Base-by-base conservation (phyloP, 2,329 filamentous ascomycete species). In the Microthyrium microscopicum region DNA sequence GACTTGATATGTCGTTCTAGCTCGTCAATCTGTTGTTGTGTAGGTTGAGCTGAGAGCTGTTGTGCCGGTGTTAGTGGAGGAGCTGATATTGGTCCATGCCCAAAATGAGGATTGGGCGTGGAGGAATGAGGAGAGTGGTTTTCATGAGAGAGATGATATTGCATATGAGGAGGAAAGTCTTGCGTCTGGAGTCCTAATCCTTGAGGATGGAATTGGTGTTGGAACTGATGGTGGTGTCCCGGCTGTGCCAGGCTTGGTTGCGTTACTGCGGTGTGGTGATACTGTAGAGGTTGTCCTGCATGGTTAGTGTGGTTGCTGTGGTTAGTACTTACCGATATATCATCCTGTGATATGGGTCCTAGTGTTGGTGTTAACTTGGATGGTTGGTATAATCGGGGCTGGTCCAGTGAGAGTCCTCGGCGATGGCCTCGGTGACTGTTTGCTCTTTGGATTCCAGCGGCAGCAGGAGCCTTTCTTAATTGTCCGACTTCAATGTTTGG, bases 241-340 rank as follows among this genome's bases (percentile, higher is more conserved):
- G 77, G 77, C 73, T 79, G 74, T 70, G 71, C 70, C 69, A 73
- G 69, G 70, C 72, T 73, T 66, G 84, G 80, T 75, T 81, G 73
- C 72, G 87, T 82, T 74, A 77, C 70, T 80, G 81, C 68, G 56
- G 57, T 60, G 62, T 59, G 62, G 58, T 36, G 19, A 20, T 34
- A 18, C 28, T 36, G 34, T 36, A 31, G 30, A 27, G 30, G 34
- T 36, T 36, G 31, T 67, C 62, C 64, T 64, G 55, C n/a, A n/a
- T n/a, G n/a, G n/a, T n/a, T n/a, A n/a, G n/a, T n/a, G n/a, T n/a
- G n/a, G n/a, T n/a, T n/a, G n/a, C n/a, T n/a, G n/a, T n/a, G 68
- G 64, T 67, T 7, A 55, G 54, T 64, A 61, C 61, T 66, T 64
- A 64, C 58, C 50, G 55, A 57, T 45, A 48, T 52, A 47, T 62